Percentiles rank a stretch among this genome's conserved stretches.
These are phyloP conservation scores for Chytriomyces confervae DNA, from an alignment of 192 early-diverging fungal genomes.

Conservation along the genomic window DNA sequence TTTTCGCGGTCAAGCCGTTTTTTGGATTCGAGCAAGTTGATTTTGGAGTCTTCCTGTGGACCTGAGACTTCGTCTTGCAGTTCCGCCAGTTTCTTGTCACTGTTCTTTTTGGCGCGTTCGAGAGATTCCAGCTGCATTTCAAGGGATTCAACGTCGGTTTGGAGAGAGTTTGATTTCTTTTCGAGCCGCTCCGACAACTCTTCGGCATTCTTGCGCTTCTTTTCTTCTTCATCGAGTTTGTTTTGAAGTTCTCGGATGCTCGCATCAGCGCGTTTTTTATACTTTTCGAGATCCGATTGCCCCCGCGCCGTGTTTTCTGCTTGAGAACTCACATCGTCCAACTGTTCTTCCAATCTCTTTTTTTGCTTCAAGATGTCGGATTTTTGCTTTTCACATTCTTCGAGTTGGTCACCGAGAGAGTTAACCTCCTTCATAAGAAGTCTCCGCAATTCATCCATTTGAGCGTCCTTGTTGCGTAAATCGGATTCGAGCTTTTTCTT, in stretches of 20 bases:
- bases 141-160: conserved; percentile 66
- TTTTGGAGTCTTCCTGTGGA: conserved; percentile 68
- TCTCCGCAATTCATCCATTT: conserved; percentile 75
- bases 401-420: conserved; percentile 60
- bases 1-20: conserved; percentile 69
- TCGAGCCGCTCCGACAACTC: conserved; percentile 74
- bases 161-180: conserved; percentile 68
- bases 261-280: conserved; percentile 63
- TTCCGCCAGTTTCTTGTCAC: conserved; percentile 73
- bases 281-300: conserved; percentile 70
- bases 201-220: conserved; percentile 67
- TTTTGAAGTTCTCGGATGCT: conserved; percentile 57
- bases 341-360: conserved; percentile 66
- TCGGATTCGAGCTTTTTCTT: conserved; percentile 70
- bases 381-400: conserved; percentile 56
- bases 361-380: conserved; percentile 66
- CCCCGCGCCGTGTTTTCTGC: conserved; percentile 67
- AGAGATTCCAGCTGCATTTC: conserved; percentile 63
- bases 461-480: conserved; percentile 63
- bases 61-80: conserved; percentile 72
- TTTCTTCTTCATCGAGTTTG: conserved; percentile 68
- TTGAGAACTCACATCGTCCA: conserved; percentile 60
- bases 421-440: conserved; percentile 71
- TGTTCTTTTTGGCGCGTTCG: conserved; percentile 67
- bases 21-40: conserved; percentile 64